Percentiles rank a stretch among this genome's conserved stretches.
Conservation (phyloP, 2,329 filamentous ascomycete species). For the Curvularia verruculosa region DNA sequence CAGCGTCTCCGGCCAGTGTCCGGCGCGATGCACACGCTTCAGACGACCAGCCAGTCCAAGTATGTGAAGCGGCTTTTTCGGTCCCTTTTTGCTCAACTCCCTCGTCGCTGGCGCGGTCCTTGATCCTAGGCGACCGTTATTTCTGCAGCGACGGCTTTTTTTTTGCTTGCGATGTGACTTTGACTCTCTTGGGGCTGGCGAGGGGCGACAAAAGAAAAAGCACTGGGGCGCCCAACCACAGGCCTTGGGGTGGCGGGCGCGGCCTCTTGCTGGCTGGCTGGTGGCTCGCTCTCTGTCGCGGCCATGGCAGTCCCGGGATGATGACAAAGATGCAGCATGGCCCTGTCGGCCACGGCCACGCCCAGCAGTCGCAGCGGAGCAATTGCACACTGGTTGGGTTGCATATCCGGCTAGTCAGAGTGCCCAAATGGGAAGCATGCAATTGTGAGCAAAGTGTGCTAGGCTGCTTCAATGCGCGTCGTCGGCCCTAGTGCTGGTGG, state of each 20-base stretch:
- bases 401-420: slow-evolving; percentile 26
- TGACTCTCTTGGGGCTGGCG: neutral
- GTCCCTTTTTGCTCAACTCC: slow-evolving; percentile 12
- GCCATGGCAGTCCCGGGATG: slow-evolving; percentile 9
- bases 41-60: slow-evolving; percentile 5
- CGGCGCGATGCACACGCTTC: slow-evolving; percentile 22
- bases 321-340: slow-evolving; percentile 11
- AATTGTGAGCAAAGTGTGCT: slow-evolving; percentile 29
- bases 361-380: slow-evolving; percentile 23
- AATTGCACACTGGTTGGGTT: slow-evolving; percentile 25
- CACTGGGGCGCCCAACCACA: slow-evolving; percentile 1
- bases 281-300: no score
- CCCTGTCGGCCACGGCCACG: slow-evolving; percentile 16
- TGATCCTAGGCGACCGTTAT: slow-evolving; percentile 16
- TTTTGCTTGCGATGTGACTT: neutral
- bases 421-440: slow-evolving; percentile 33
- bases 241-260: neutral
- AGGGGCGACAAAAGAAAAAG: slow-evolving; percentile 5
- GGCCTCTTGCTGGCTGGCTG: no score
- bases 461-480: slow-evolving; percentile 18
- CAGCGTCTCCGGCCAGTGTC: slow-evolving; percentile 22
- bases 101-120: slow-evolving; percentile 1
- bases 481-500: slow-evolving; percentile 21
- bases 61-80: slow-evolving; percentile 18
- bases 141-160: slow-evolving; percentile 9